Percentiles rank a stretch among this genome's conserved stretches.
phyloP scores from a whole-genome alignment of 1,284 basidiomycete species.

The Ceratobasidium papillatum region DNA sequence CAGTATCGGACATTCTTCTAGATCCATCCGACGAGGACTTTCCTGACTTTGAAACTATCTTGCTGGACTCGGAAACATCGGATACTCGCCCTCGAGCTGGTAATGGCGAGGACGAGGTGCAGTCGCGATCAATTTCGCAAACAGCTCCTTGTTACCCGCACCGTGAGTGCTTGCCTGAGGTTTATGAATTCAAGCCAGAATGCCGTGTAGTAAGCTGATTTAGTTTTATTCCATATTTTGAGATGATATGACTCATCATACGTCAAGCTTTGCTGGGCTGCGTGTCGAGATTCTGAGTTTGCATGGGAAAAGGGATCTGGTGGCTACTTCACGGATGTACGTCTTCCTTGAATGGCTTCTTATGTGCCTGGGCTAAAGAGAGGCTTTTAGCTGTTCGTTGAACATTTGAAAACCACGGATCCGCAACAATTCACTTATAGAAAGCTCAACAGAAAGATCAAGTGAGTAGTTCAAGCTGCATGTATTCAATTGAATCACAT shows the following conservation, averaged over 20 bases:
- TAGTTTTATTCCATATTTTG: too few species aligned
- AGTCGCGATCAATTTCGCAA: neutral
- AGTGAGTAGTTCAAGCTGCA: neutral
- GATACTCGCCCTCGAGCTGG: too few species aligned
- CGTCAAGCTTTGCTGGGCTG: slow-evolving; percentile 33
- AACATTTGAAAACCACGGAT: neutral
- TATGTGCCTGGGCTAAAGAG: neutral
- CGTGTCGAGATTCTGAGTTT: neutral
- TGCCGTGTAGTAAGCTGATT: slow-evolving; percentile 15
- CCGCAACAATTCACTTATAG: neutral
- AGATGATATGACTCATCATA: too few species aligned
- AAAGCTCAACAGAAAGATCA: neutral
- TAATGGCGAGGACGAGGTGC: too few species aligned
- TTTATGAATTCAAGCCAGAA: neutral
- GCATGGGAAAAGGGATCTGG: neutral
- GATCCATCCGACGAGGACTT: too few species aligned
- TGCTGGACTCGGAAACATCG: too few species aligned
- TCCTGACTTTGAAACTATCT: too few species aligned
- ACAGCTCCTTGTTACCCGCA: neutral
- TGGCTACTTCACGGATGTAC: neutral
- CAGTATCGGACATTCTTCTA: too few species aligned
- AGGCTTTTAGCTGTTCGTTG: neutral
- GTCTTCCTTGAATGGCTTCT: neutral
- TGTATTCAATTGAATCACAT: too few species aligned
- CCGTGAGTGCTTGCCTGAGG: neutral